Conservation (phyloP, 345 rosid genomes). For the Erucastrum elatum region DNA sequence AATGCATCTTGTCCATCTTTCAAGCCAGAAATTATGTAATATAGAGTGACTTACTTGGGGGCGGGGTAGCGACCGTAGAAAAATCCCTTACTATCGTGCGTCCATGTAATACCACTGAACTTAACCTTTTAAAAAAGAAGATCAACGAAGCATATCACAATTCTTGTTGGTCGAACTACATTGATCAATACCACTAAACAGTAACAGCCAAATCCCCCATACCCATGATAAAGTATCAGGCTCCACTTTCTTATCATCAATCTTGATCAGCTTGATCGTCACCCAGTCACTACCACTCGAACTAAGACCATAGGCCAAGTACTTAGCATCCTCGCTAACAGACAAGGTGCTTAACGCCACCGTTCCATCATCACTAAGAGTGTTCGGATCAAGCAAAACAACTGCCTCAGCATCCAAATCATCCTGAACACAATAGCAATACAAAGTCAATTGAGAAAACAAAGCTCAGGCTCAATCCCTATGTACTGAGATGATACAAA, state of each 20-base stretch:
- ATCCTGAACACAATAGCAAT: conserved; percentile 50
- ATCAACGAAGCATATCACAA: neutral
- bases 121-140: conserved; percentile 54
- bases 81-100: conserved; percentile 79
- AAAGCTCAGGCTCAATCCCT: conserved; percentile 1
- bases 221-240: conserved; percentile 86
- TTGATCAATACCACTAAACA: neutral
- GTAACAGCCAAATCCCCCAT: conserved; percentile 23
- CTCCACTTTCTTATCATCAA: conserved; percentile 69
- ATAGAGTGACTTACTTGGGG: conserved; percentile 58
- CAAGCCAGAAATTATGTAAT: neutral
- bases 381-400: conserved; percentile 88
- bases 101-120: conserved; percentile 79
- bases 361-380: conserved; percentile 85
- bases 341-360: conserved; percentile 58
- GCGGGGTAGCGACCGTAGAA: conserved; percentile 90
- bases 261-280: conserved; percentile 66
- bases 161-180: neutral
- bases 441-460: conserved; percentile 9
- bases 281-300: conserved; percentile 96
- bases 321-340: conserved; percentile 81
- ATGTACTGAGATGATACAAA: neutral
- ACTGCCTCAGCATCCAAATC: conserved; percentile 65
- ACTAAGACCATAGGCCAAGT: conserved; percentile 82
- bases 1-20: neutral